phyloP scores from a whole-genome alignment of 495 filamentous ascomycete species.

The Cercophora sp. region DNA sequence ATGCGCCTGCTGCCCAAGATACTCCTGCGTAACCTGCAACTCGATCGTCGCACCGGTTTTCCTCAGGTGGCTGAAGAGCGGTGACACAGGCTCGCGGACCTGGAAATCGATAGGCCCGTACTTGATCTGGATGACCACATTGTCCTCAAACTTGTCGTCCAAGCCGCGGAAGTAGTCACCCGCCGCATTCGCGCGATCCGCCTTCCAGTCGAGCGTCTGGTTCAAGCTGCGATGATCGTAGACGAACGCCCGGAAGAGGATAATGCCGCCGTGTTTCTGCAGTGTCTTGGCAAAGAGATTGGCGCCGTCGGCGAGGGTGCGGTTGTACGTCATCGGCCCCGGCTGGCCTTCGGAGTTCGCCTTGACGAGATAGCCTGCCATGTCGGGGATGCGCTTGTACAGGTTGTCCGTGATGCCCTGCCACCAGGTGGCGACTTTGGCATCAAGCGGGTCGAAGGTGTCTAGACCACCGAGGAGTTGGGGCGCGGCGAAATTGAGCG shows the following conservation, averaged over 20 bases:
- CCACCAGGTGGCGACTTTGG: constrained; percentile 60
- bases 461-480: constrained; percentile 49
- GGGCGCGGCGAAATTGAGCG: constrained; percentile 66
- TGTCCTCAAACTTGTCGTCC: constrained; percentile 64
- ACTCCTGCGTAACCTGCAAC: constrained; percentile 64
- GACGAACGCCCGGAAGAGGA: constrained; percentile 72
- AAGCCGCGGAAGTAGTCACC: constrained; percentile 63
- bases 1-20: constrained; percentile 68
- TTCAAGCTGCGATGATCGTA: constrained; percentile 53
- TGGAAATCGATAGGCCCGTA: constrained; percentile 76
- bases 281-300: constrained; percentile 64
- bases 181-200: constrained; percentile 65
- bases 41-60: constrained; percentile 61
- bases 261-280: constrained; percentile 59
- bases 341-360: constrained; percentile 73
- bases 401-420: constrained; percentile 52
- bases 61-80: constrained; percentile 60
- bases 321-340: constrained; percentile 64
- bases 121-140: constrained; percentile 70
- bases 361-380: constrained; percentile 68
- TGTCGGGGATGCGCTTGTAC: constrained; percentile 59
- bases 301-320: constrained; percentile 64
- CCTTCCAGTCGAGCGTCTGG: constrained; percentile 53
- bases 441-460: constrained; percentile 64
- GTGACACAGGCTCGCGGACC: constrained; percentile 65